Evolutionary conservation across 371 early-diverging fungal genomes (phyloP), one percentile per base, ranked within the genome.

Genomic region (Cokeromyces recurvatus): DNA sequence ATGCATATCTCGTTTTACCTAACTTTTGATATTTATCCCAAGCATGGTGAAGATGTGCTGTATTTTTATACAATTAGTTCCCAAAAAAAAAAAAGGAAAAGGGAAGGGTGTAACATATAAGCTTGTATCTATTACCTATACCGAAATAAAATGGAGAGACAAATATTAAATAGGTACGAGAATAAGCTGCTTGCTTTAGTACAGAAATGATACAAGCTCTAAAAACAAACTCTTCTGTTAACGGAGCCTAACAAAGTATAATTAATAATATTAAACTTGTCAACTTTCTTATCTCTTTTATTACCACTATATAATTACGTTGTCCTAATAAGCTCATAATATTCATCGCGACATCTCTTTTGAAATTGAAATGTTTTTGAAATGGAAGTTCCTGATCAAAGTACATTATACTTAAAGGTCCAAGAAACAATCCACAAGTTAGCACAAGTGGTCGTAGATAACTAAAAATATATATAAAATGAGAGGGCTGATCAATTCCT

Each of bases 221-320:
- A 58, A 87, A 87, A 9, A 84, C 78, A 50, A 79, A 59, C 51
- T 87, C 87, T 60, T 87, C 87, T 9, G 79, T 72, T 11, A 77
- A 35, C 14, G 87, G 87, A 7, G 76, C 85, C 82, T 85, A 50
- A 9, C 4, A 24, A 27, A 22, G 17, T n/a, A n/a, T n/a, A n/a
- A n/a, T n/a, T n/a, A n/a, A n/a, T n/a, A n/a, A n/a, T n/a, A n/a
- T n/a, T n/a, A n/a, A n/a, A n/a, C n/a, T n/a, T n/a, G n/a, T n/a
- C n/a, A n/a, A n/a, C n/a, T n/a, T n/a, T n/a, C n/a, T n/a, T n/a
- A n/a, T n/a, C n/a, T n/a, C n/a, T n/a, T n/a, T n/a, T 24, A 51
- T 57, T 63, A 72, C 78, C 48, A 71, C 62, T 9, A 73, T 32
- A 49, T 62, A 69, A 48, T 75, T 78, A 15, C 78, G 61, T 31